Base-by-base conservation (phyloP, 768 basidiomycete genomes). In the Crepidotus variabilis region DNA sequence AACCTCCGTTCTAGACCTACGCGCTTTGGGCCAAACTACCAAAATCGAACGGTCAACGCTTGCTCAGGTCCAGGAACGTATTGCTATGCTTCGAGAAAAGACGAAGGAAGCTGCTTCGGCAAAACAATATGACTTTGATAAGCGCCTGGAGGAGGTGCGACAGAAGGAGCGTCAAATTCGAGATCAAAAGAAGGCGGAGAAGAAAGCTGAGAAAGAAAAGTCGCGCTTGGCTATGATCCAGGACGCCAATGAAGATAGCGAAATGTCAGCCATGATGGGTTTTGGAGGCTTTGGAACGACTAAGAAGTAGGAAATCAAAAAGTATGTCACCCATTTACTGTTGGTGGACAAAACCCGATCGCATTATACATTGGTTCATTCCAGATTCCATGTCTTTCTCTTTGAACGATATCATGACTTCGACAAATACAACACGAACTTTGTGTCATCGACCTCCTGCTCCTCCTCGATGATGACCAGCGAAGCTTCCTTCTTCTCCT, bases 11-110 rank as follows among this genome's bases (percentile, higher is more conserved):
- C 34, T 68, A 98, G 97, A 99, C 78, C 78, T 99, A 51, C 87
- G 94, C 43, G 83, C 79, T 22, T 64, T 98, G n/a, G 97, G 97
- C n/a, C 97, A 98, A 74, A 93, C 93, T 1, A 99, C 96, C 18
- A 88, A 87, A 54, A 78, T 97, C 54, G 87, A 86, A 64, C 84
- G 94, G 16, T 98, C 97, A 1, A 95, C 95, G 0, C 73, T 98
- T 16, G 86, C 87, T 61, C 93, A 99, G 74, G 97, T 99, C 52
- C 90, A 93, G 47, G 87, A 87, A 5, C 86, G 90, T 57, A 98
- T 99, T 71, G 91, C 92, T 0, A 75, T 81, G 35, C 76, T 99
- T 28, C 86, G 96, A 13, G 94, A 92, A 69, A 87, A 86, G 70
- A 95, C 95, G 1, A 88, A 86, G 59, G 86, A 90, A 43, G 86